Base-by-base conservation (phyloP, 2,329 filamentous ascomycete species). In the Ascocoryne sarcoides region DNA sequence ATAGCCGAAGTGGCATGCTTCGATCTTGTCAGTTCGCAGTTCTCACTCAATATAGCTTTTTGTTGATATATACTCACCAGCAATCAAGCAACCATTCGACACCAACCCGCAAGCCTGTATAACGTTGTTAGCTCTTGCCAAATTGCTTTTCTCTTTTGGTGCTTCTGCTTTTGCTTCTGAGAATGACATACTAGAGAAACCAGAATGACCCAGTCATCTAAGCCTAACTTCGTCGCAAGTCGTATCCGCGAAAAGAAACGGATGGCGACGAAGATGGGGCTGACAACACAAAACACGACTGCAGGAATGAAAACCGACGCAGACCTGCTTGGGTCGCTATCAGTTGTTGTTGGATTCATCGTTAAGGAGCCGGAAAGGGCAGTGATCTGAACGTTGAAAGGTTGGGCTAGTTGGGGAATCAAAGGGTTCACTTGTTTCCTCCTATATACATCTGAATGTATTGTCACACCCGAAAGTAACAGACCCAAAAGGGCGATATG, bases 101-200 rank as follows among this genome's bases (percentile, higher is more conserved):
- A 12, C 23, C 7, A 26, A 7, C 12, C 23, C 23, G 12, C 23
- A 26, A 26, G 12, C 7, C 23, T 26, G 23, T 26, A 26, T 26
- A 12, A 7, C 12, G 23, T 7, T 26, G 23, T 26, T 26, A 26
- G 23, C 12, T 7, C 12, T 26, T 26, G 23, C 7, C 7, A 12
- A 12, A 26, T 7, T 7, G 23, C 12, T 26, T 12, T 26, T 12
- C 12, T 26, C 23, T 26, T 26, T 26, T 26, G 23, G 7, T 26
- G 57, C n/a, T 59, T 35, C 37, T 54, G 63, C 16, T 68, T 59
- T 1, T 56, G 43, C 4, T 32, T 39, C 1, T 48, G 10, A 69
- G 48, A 20, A 8, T 10, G 17, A 17, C 37, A 4, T 32, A 39
- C 37, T 10, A 33, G 17, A 26, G 29, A 20, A 16, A 33, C 10